Evolutionary conservation across 1,139 yeast species (phyloP).

Genomic region (Dujonia santamariae): DNA sequence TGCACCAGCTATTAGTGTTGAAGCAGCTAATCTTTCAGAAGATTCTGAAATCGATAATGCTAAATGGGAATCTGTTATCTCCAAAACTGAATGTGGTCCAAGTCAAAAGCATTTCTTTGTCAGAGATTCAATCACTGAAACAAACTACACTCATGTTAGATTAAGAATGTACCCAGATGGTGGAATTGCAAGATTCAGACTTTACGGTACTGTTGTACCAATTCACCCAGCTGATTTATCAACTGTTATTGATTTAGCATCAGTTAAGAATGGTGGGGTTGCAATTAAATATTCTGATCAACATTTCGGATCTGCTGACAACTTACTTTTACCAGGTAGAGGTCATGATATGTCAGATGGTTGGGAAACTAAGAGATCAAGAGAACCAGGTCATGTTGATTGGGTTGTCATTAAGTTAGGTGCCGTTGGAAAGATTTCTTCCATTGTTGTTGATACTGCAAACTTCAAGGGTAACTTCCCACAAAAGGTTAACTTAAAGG

Average conservation of each 20-base stretch:
- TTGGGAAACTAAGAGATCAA: conserved; percentile 94
- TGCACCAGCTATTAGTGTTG: conserved; percentile 87
- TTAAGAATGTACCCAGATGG: conserved; percentile 96
- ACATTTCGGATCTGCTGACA: conserved; percentile 90
- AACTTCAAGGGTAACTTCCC: conserved; percentile 94
- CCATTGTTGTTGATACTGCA: conserved; percentile 81
- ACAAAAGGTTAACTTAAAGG: conserved; percentile 66
- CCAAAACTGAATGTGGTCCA: conserved; percentile 81
- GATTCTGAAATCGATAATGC: conserved; percentile 31
- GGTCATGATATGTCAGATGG: conserved; percentile 98
- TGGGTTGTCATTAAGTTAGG: conserved; percentile 88
- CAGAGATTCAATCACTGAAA: conserved; percentile 54
- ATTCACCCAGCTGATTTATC: conserved; percentile 47
- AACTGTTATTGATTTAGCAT: conserved; percentile 67
- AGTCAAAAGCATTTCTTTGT: conserved; percentile 78
- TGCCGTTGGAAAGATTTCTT: conserved; percentile 51
- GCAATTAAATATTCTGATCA: conserved; percentile 82
- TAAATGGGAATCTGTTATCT: conserved; percentile 69
- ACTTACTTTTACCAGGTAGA: conserved; percentile 85
- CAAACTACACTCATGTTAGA: conserved; percentile 73
- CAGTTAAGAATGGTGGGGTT: conserved; percentile 85
- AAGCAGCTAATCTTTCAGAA: conserved; percentile 50
- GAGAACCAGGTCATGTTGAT: conserved; percentile 79
- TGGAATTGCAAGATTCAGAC: conserved; percentile 90
- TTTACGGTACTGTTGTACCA: conserved; percentile 79